phyloP scores from a whole-genome alignment of 176 grass and related monocot species.

The Oryza meridionalis region DNA sequence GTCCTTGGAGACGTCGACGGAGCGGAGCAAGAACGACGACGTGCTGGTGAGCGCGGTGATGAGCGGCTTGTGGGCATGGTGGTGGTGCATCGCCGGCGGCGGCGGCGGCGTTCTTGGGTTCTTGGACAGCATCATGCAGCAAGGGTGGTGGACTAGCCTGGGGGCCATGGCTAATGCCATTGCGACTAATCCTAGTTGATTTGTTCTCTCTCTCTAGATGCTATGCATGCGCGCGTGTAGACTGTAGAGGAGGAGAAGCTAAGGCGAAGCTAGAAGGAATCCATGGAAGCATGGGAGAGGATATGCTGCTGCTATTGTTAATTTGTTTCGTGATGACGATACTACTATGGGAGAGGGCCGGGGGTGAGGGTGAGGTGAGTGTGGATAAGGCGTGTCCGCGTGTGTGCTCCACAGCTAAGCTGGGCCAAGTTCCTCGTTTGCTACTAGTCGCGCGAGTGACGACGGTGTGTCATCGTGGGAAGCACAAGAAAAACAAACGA shows the following conservation, averaged over 20 bases:
- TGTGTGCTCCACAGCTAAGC: conserved; percentile 48
- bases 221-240: conserved; percentile 6
- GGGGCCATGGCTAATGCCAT: conserved; percentile 58
- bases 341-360: not conserved
- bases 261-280: conserved; percentile 30
- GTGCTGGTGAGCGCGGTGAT: not conserved
- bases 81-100: conserved; percentile 15
- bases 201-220: not conserved
- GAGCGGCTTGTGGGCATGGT: conserved; percentile 11
- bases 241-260: conserved; percentile 15
- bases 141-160: conserved; percentile 36
- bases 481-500: not conserved
- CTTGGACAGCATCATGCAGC: conserved; percentile 41
- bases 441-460: not conserved
- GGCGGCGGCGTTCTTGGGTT: conserved; percentile 11
- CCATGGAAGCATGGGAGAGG: conserved; percentile 38
- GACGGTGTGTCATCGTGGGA: not conserved
- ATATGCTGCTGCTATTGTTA: conserved; percentile 38
- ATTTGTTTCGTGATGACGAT: not conserved
- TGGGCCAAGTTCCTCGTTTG: too few species aligned
- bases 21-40: conserved; percentile 42
- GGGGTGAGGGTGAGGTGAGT: not conserved
- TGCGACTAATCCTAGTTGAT: not conserved
- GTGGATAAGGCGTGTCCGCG: conserved; percentile 64
- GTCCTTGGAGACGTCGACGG: conserved; percentile 79